Conservation (phyloP, 2,329 filamentous ascomycete species). For the Clarireedia monteithiana region DNA sequence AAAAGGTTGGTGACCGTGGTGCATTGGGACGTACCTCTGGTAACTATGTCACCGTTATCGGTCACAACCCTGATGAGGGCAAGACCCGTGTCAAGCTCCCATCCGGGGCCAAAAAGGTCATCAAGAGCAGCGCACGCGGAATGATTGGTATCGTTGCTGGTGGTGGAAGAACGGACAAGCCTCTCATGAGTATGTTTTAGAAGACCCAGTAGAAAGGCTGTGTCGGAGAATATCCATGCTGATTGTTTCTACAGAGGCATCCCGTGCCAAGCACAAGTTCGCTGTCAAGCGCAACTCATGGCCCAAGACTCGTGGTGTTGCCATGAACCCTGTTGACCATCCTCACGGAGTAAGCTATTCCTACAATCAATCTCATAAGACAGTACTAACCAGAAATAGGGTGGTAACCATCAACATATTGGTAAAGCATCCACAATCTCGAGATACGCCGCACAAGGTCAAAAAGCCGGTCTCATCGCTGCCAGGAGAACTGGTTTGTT, state of each 20-base stretch:
- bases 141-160: slow-evolving; percentile 99
- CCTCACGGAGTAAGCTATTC: slow-evolving; percentile 63
- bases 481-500: slow-evolving; percentile 99
- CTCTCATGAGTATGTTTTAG: slow-evolving; percentile 70
- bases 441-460: slow-evolving; percentile 93
- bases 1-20: slow-evolving; percentile 97
- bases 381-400: slow-evolving; percentile 37
- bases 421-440: slow-evolving; percentile 99
- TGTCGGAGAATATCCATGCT: slow-evolving; percentile 28
- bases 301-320: slow-evolving; percentile 99
- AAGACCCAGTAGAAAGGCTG: background rate
- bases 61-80: slow-evolving; percentile 97
- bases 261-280: slow-evolving; percentile 99
- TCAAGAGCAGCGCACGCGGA: slow-evolving; percentile 84
- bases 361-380: background rate
- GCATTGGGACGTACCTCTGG: slow-evolving; percentile 93
- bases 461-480: slow-evolving; percentile 99
- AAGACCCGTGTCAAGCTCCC: slow-evolving; percentile 99
- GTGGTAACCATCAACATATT: slow-evolving; percentile 97
- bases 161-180: slow-evolving; percentile 99
- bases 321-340: slow-evolving; percentile 99
- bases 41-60: slow-evolving; percentile 98
- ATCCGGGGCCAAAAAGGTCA: slow-evolving; percentile 97
- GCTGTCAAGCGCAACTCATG: slow-evolving; percentile 99
- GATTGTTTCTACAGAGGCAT: slow-evolving; percentile 67